Evolutionary conservation across 495 filamentous ascomycete genomes (phyloP).

Genomic region (Rostrohypoxylon terebratum): DNA sequence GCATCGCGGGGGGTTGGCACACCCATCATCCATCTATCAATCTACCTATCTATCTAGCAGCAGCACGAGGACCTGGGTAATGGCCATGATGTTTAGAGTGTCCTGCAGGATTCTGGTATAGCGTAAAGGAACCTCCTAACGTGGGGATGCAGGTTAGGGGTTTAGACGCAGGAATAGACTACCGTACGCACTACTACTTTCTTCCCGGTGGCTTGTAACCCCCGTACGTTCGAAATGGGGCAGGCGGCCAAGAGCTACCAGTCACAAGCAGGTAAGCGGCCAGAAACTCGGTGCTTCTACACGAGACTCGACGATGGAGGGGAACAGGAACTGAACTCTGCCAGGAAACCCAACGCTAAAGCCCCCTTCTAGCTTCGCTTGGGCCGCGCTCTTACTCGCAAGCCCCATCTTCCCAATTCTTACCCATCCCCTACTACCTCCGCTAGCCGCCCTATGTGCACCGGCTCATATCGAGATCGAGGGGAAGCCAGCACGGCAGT

Average conservation of each 20-base stretch:
- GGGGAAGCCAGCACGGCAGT: slow-evolving; percentile 51
- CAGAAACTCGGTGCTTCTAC: slow-evolving; percentile 48
- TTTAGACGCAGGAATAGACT: slow-evolving; percentile 28
- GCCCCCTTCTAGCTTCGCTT: slow-evolving; percentile 40
- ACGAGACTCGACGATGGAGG: slow-evolving; percentile 27
- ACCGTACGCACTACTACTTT: slow-evolving; percentile 37
- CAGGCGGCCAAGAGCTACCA: slow-evolving; percentile 37
- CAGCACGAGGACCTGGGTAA: slow-evolving; percentile 38
- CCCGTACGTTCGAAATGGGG: slow-evolving; percentile 42
- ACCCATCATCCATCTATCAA: slow-evolving; percentile 31
- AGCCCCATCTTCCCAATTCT: slow-evolving; percentile 44
- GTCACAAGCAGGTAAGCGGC: slow-evolving; percentile 47
- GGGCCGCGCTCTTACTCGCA: slow-evolving; percentile 45
- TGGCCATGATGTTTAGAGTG: slow-evolving; percentile 42
- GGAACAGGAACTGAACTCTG: slow-evolving; percentile 26
- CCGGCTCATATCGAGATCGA: slow-evolving; percentile 51
- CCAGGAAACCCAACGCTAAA: slow-evolving; percentile 35
- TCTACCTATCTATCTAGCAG: slow-evolving; percentile 43
- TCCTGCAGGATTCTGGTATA: slow-evolving; percentile 26
- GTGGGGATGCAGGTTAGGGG: slow-evolving; percentile 26
- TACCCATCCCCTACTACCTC: slow-evolving; percentile 45
- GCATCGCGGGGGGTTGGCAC: slow-evolving; percentile 43
- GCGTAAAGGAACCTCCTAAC: slow-evolving; percentile 23
- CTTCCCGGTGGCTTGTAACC: slow-evolving; percentile 45
- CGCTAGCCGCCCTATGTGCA: slow-evolving; percentile 47